Conservation (phyloP, 805 yeast genomes). For the Wickerhamomyces queroliae region DNA sequence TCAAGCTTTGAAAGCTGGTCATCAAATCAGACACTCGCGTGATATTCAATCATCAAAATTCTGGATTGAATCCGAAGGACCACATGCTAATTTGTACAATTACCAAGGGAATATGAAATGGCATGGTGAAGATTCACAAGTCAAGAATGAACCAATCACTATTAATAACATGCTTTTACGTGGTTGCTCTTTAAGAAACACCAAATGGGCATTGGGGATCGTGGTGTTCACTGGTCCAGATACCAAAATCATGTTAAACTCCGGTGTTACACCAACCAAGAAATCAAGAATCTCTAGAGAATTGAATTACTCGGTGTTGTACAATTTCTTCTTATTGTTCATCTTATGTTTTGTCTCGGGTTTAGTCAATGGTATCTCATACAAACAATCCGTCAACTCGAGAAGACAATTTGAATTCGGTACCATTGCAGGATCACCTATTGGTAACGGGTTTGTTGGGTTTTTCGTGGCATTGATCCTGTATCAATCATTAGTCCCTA, state of each 20-base stretch:
- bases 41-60: conserved; percentile 49
- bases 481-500: conserved; percentile 77
- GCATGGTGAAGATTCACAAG: conserved; percentile 32
- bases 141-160: conserved; percentile 55
- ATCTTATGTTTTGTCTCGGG: conserved; percentile 66
- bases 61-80: conserved; percentile 79
- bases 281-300: conserved; percentile 69
- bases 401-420: conserved; percentile 66
- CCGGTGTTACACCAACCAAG: conserved; percentile 77
- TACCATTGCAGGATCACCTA: conserved; percentile 59
- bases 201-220: conserved; percentile 77
- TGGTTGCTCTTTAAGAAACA: conserved; percentile 75
- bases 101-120: conserved; percentile 68
- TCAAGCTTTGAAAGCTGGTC: conserved; percentile 62
- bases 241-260: conserved; percentile 74
- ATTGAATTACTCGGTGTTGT: conserved; percentile 60
- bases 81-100: conserved; percentile 70
- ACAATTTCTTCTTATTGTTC: conserved; percentile 62
- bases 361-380: conserved; percentile 63
- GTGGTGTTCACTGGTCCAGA: conserved; percentile 76
- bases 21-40: conserved; percentile 39
- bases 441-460: conserved; percentile 61
- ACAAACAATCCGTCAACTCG: conserved; percentile 40
- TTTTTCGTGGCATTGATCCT: conserved; percentile 74
- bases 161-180: conserved; percentile 65